Conservation (phyloP, 768 basidiomycete species). For the Leccinum longicurvipes region DNA sequence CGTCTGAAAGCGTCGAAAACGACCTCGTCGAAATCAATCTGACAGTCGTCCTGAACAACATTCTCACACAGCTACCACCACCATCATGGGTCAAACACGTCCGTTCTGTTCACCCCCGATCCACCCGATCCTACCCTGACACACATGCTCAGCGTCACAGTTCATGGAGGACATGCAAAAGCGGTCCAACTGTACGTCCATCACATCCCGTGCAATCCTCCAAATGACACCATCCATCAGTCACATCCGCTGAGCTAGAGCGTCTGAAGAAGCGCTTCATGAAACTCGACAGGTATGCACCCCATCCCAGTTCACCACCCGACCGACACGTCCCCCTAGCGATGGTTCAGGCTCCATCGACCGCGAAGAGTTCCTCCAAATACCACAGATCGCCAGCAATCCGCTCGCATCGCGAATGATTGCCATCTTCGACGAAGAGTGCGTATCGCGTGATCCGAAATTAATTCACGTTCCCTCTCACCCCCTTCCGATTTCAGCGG, state of each 20-base stretch:
- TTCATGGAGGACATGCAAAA: slow-evolving; percentile 98
- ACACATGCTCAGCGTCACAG: slow-evolving; percentile 62
- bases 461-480: not conserved
- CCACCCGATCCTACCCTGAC: slow-evolving; percentile 2
- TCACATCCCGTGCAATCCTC: not conserved
- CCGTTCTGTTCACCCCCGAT: slow-evolving; percentile 28
- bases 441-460: slow-evolving; percentile 35
- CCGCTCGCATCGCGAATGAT: slow-evolving; percentile 97
- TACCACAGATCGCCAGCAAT: slow-evolving; percentile 98
- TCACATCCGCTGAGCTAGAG: slow-evolving; percentile 92
- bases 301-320: not conserved
- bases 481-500: slow-evolving; percentile 54
- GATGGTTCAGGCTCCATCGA: slow-evolving; percentile 98
- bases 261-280: slow-evolving; percentile 98
- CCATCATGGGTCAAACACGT: slow-evolving; percentile 83
- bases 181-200: slow-evolving; percentile 89
- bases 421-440: slow-evolving; percentile 99
- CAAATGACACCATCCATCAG: slow-evolving; percentile 42
- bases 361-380: slow-evolving; percentile 97
- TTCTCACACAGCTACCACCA: slow-evolving; percentile 2
- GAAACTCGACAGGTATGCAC: slow-evolving; percentile 88
- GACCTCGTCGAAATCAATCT: not conserved
- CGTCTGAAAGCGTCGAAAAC: slow-evolving; percentile 35
- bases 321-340: slow-evolving; percentile 36
- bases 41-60: not conserved